Percentiles rank a stretch among this genome's conserved stretches.
Evolutionary conservation across 139 green algal species (phyloP).

Genomic region (Coelastrella sp.): DNA sequence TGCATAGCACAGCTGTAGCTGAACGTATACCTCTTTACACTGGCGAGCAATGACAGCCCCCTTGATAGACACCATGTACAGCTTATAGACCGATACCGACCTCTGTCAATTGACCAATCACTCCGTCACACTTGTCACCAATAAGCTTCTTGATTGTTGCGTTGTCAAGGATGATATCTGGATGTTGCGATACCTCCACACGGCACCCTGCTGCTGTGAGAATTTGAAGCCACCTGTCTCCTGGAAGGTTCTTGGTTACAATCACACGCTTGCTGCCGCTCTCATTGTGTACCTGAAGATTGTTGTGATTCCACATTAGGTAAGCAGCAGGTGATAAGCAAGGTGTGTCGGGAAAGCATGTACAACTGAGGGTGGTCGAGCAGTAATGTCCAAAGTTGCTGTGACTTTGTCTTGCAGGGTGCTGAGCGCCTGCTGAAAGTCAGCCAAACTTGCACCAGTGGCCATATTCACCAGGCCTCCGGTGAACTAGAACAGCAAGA

Average conservation of each 20-base stretch:
- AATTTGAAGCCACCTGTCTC: conserved; percentile 91
- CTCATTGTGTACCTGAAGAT: conserved; percentile 85
- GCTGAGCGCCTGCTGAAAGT: no score
- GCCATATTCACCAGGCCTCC: no score
- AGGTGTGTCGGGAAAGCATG: not conserved
- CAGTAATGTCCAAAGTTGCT: no score
- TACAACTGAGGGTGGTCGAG: no score
- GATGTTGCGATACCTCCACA: conserved; percentile 59
- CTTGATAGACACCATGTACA: not conserved
- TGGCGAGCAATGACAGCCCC: no score
- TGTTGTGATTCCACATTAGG: not conserved
- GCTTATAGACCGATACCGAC: conserved; percentile 53
- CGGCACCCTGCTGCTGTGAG: conserved; percentile 75
- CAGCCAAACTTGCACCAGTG: no score
- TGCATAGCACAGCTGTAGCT: no score
- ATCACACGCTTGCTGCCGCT: conserved; percentile 87
- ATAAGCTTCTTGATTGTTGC: conserved; percentile 91
- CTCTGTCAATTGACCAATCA: conserved; percentile 98
- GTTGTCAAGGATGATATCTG: conserved; percentile 91
- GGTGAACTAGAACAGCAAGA: no score
- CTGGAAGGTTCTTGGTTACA: conserved; percentile 97
- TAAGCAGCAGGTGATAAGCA: not conserved
- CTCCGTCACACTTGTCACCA: conserved; percentile 90
- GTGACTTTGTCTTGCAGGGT: no score
- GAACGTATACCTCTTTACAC: no score